Base-by-base conservation (phyloP, 2,329 filamentous ascomycete genomes). In the Fusarium mundagurra region DNA sequence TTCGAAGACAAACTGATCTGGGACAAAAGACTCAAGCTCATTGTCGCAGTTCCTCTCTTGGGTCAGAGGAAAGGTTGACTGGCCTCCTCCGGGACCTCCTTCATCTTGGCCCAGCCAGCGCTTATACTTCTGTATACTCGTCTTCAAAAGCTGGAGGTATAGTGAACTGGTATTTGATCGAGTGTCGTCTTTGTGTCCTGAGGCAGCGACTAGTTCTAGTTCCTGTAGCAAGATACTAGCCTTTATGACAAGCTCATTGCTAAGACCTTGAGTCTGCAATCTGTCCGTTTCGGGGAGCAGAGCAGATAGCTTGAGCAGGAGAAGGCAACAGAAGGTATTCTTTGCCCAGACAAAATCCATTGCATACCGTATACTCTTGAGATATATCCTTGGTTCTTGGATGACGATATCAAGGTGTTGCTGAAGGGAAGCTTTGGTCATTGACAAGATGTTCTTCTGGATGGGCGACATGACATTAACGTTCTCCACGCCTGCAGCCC, bases 311-410 rank as follows among this genome's bases (percentile, higher is more conserved):
- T 70, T 71, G 4, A 70, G 67, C 0, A 70, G n/a, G 18, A 70
- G 67, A 0, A 71, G 8, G 10, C 67, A 70, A 1, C 67, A 70
- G 6, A 70, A 70, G 0, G 67, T 70, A 2, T 70, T 70, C 2
- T 71, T 71, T 0, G 67, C 67, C 67, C 66, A 70, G 3, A 70
- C 67, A 36, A 70, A 70, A 24, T 70, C 67, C 67, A 71, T 71
- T 4, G 67, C 67, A 36, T 70, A 70, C 3, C 60, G 60, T 1
- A 53, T 59, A 5, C 67, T 71, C 14, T 54, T 53, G 8, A 70
- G 66, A n/a, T 70, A 70, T 6, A 70, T 31, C 3, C 60, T 55
- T 2, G 67, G 67, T 12, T 70, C 67, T 29, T 60, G 29, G 0
- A 70, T 70, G 5, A 70, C 55, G 3, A 70, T 70, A 13, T 66